Evolutionary conservation across 768 basidiomycete genomes (phyloP).

Genomic region (Rhodocollybia butyracea): DNA sequence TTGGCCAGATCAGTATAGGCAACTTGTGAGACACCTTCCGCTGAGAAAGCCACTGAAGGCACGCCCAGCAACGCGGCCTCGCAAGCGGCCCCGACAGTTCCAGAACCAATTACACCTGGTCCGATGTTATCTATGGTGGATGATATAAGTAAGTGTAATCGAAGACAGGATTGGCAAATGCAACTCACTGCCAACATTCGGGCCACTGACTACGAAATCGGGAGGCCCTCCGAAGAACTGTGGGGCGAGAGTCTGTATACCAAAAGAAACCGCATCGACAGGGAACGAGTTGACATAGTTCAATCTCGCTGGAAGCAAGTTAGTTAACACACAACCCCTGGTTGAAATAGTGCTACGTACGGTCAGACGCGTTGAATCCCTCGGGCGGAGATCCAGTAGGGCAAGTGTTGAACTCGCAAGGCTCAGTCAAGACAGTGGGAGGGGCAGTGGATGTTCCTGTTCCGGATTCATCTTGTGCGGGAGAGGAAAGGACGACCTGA

Average conservation of each 20-base stretch:
- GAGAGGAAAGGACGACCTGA: slow-evolving; percentile 43
- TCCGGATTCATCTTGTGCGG: slow-evolving; percentile 44
- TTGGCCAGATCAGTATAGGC: slow-evolving; percentile 41
- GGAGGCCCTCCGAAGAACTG: slow-evolving; percentile 35
- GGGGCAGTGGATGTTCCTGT: slow-evolving; percentile 38
- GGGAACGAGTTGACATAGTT: slow-evolving; percentile 38
- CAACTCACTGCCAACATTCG: slow-evolving; percentile 41
- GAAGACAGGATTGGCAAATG: not conserved
- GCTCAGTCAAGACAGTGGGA: slow-evolving; percentile 24
- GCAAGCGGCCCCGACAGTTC: slow-evolving; percentile 43
- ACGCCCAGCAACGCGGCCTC: slow-evolving; percentile 48
- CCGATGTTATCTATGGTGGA: slow-evolving; percentile 4
- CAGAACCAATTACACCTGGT: slow-evolving; percentile 28
- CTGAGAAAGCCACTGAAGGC: slow-evolving; percentile 50
- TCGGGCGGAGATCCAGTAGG: slow-evolving; percentile 37
- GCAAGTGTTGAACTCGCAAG: slow-evolving; percentile 43
- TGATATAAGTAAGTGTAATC: not conserved
- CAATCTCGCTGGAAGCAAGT: slow-evolving; percentile 20
- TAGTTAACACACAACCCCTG: too few relatives aligned
- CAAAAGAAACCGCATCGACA: slow-evolving; percentile 33
- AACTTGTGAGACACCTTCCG: slow-evolving; percentile 32
- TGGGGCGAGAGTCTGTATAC: slow-evolving; percentile 44
- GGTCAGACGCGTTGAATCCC: slow-evolving; percentile 36
- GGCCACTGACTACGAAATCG: slow-evolving; percentile 44
- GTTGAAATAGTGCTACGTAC: slow-evolving; percentile 18